Evolutionary conservation across 2,329 filamentous ascomycete genomes (phyloP).

Genomic region (Pestalotiopsis sp.): DNA sequence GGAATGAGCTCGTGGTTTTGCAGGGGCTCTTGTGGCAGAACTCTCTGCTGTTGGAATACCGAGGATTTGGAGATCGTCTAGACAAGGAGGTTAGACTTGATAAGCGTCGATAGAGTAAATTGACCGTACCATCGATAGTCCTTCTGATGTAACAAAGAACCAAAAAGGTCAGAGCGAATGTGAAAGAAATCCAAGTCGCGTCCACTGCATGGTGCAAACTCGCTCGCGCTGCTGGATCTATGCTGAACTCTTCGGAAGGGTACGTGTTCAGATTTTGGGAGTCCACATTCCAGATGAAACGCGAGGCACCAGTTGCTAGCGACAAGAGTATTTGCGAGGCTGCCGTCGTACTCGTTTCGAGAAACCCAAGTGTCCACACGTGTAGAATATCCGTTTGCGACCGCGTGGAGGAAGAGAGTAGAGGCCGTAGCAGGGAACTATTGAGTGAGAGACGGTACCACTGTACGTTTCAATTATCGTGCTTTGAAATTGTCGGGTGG

Average conservation of each 20-base stretch:
- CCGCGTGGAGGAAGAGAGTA: slow-evolving; percentile 6
- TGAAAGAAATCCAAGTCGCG: slow-evolving; percentile 5
- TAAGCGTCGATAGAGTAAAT: neutral
- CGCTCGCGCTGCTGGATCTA: neutral
- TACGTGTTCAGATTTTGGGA: neutral
- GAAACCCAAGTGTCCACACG: slow-evolving; percentile 3
- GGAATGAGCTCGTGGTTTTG: neutral
- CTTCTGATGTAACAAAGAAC: slow-evolving; percentile 5
- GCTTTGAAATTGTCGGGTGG: neutral
- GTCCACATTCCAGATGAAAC: neutral
- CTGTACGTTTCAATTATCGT: neutral
- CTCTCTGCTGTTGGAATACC: neutral
- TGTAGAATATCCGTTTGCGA: neutral
- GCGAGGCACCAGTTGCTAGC: neutral
- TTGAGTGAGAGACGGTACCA: slow-evolving; percentile 8
- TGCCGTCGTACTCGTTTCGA: slow-evolving; percentile 5
- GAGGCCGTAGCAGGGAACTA: neutral
- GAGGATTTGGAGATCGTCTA: slow-evolving; percentile 4
- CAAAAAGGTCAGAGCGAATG: slow-evolving; percentile 7
- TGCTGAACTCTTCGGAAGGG: neutral
- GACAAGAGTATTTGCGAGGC: slow-evolving; percentile 5
- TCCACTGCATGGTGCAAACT: slow-evolving; percentile 8
- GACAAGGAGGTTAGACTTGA: neutral
- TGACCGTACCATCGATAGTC: neutral
- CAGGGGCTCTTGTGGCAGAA: neutral